Evolutionary conservation across 73 alveolate genomes (phyloP), one percentile per base, ranked within the genome.

Genomic region (Blepharisma japonicum): DNA sequence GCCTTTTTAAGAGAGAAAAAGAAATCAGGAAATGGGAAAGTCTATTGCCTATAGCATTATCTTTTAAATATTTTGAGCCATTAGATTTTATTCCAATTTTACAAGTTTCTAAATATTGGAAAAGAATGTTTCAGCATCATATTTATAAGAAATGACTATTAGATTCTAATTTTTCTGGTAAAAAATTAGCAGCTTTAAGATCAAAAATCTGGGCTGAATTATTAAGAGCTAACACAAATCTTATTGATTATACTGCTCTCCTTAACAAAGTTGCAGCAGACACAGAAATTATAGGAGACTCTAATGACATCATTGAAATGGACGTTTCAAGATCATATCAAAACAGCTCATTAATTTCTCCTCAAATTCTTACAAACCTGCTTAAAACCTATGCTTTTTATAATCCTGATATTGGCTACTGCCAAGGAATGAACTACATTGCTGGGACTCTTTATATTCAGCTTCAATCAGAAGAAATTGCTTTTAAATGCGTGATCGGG

Each of bases 381-480:
- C 86, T 96, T 51, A 94, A 95, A 84, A 89, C 97, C 9, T 93
- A 93, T 77, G 94, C 99, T 5, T 86, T 86, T 56, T 85, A 68
- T 55, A 91, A 94, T 80, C 91, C 94, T n/a, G 90, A 91, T 27
- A 71, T 95, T 6, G 96, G 93, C 56, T 96, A 96, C 77, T 95
- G 98, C 86, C 93, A 96, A 85, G 99, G 99, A 4, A 96, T 96
- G 99, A 96, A 96, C 83, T 96, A 94, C 81, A 89, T 96, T 23
- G 98, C 98, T 55, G 98, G 99, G 1, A 94, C 90, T 81, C 82
- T 96, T 47, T 92, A 92, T 84, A 71, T 89, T 25, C 77, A 80
- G 32, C 86, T 89, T 66, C 76, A 86, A 38, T 86, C 89, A 71
- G 98, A 96, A 45, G 61, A 70, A 14, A 23, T 5, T 1, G 11